These are phyloP conservation scores for Bodo saltans DNA, from an alignment of 78 protist species.

Conservation along the genomic window DNA sequence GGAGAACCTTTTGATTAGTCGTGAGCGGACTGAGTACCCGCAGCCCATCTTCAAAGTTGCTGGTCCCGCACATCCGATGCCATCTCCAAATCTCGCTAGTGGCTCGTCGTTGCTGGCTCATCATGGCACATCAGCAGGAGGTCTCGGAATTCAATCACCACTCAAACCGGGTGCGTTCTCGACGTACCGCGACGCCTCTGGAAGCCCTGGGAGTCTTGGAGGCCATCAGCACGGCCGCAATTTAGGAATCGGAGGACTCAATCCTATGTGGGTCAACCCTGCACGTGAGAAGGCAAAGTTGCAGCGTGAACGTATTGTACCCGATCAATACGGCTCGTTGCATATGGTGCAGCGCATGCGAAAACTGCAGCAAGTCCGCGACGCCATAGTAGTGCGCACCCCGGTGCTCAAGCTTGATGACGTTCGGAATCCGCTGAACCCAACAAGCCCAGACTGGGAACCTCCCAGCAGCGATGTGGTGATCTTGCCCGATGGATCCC, in stretches of 20 bases:
- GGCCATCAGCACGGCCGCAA: too few relatives aligned
- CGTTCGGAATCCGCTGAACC: conserved; percentile 17
- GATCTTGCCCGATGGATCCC: not conserved
- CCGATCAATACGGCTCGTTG: not conserved
- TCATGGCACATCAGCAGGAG: not conserved
- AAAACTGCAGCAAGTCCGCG: not conserved
- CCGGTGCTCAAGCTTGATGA: not conserved
- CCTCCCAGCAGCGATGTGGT: not conserved
- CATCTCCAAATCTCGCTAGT: too few relatives aligned
- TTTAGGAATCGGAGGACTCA: not conserved
- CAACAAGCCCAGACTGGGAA: conserved; percentile 7
- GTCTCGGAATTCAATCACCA: too few relatives aligned
- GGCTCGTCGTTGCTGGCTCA: not conserved
- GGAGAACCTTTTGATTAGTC: not conserved
- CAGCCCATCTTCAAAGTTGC: not conserved
- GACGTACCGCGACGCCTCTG: not conserved
- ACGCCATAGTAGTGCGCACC: not conserved
- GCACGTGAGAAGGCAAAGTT: not conserved
- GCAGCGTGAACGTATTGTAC: not conserved
- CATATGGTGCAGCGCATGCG: not conserved
- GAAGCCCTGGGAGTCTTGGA: not conserved
- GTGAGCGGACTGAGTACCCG: not conserved
- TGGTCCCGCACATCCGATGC: not conserved
- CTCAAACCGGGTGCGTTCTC: not conserved
- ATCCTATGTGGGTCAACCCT: not conserved